Conservation (phyloP, 768 basidiomycete species). For the Pulveroboletus sp. region DNA sequence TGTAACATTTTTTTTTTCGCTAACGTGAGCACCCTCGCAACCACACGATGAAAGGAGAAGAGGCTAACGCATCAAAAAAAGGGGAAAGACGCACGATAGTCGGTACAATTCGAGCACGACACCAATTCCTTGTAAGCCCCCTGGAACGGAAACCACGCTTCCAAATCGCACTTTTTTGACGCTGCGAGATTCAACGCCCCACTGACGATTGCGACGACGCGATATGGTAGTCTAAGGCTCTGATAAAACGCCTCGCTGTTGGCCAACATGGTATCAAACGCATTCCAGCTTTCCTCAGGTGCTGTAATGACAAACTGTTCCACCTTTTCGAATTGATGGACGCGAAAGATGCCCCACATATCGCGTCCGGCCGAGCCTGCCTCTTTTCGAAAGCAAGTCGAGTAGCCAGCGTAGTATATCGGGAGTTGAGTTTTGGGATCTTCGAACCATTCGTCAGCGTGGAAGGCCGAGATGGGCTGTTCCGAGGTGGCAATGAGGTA, state of each 20-base stretch:
- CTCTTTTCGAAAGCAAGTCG: slow-evolving; percentile 98
- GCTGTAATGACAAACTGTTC: slow-evolving; percentile 96
- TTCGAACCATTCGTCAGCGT: slow-evolving; percentile 98
- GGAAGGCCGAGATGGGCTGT: slow-evolving; percentile 95
- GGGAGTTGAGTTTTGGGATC: slow-evolving; percentile 90
- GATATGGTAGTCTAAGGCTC: slow-evolving; percentile 88
- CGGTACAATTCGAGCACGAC: slow-evolving; percentile 97
- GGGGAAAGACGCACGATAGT: slow-evolving; percentile 75
- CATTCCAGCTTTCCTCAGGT: slow-evolving; percentile 90
- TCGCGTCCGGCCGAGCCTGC: slow-evolving; percentile 96
- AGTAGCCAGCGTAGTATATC: slow-evolving; percentile 80
- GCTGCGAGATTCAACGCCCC: slow-evolving; percentile 97
- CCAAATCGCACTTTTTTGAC: slow-evolving; percentile 94
- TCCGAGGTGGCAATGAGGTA: slow-evolving; percentile 99
- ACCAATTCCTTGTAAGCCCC: slow-evolving; percentile 95
- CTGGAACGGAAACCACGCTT: slow-evolving; percentile 99
- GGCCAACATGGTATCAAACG: slow-evolving; percentile 86
- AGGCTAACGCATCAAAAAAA: not conserved
- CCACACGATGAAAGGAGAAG: not conserved
- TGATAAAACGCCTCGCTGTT: slow-evolving; percentile 95
- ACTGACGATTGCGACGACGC: slow-evolving; percentile 91
- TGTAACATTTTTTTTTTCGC: not conserved
- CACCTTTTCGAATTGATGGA: slow-evolving; percentile 99
- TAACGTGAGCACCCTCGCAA: not conserved
- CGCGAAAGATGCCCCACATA: slow-evolving; percentile 99